phyloP scores from a whole-genome alignment of 2,329 filamentous ascomycete species.

The Mariannaea sp. region DNA sequence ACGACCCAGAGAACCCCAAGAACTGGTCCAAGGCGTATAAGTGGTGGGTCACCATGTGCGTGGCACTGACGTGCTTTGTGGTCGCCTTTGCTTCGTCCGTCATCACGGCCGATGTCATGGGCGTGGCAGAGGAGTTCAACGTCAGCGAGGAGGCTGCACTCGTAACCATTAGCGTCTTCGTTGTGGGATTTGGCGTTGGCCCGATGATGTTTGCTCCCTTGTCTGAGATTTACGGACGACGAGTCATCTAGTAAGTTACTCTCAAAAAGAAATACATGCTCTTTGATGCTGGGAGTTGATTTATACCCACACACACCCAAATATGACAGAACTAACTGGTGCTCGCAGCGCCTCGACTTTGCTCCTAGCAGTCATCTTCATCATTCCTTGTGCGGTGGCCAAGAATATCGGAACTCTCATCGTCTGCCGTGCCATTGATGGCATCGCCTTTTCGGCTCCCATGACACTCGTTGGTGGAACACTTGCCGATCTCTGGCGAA shows the following conservation, averaged over 20 bases:
- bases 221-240: conserved; percentile 74
- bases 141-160: conserved; percentile 75
- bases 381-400: conserved; percentile 78
- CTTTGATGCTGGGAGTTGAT: no score
- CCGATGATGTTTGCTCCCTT: conserved; percentile 81
- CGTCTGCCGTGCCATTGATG: conserved; percentile 77
- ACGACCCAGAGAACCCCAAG: conserved; percentile 80
- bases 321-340: no score
- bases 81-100: conserved; percentile 74
- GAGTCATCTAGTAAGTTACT: conserved; percentile 65
- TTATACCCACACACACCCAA: no score
- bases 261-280: not conserved
- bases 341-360: conserved; percentile 60
- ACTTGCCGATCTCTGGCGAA: conserved; percentile 81
- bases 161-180: conserved; percentile 75
- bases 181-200: conserved; percentile 80
- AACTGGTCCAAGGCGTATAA: conserved; percentile 81
- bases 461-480: conserved; percentile 88
- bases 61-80: conserved; percentile 76
- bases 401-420: conserved; percentile 78
- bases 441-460: conserved; percentile 82
- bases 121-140: conserved; percentile 65
- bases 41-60: conserved; percentile 86
- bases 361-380: conserved; percentile 73
- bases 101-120: conserved; percentile 75